A percentile compares a stretch with the other conserved stretches of the same genome.
These are phyloP conservation scores for Camellia lanceoleosa DNA, from an alignment of 148 eudicot species.

Conservation along the genomic window DNA sequence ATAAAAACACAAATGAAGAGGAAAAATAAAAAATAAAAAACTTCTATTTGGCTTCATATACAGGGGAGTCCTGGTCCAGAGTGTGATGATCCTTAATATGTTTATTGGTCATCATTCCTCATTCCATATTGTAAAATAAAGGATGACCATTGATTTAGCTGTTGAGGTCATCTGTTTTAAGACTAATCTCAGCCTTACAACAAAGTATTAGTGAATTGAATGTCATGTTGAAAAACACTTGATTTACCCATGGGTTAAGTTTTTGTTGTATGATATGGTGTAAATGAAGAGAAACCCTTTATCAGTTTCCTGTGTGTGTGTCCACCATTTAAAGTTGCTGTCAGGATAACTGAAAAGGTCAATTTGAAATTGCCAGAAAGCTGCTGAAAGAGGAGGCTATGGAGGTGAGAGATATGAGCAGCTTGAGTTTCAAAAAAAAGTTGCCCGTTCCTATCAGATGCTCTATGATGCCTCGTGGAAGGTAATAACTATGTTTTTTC, in stretches of 20 bases:
- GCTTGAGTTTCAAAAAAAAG: conserved; percentile 87
- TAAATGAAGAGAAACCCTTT: neutral
- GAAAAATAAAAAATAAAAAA: neutral
- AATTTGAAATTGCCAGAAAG: conserved; percentile 51
- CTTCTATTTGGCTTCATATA: neutral
- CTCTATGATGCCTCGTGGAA: conserved; percentile 81
- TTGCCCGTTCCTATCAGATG: conserved; percentile 53
- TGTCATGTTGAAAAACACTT: neutral
- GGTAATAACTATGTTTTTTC: conserved; percentile 31
- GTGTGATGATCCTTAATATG: neutral
- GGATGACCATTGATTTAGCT: neutral
- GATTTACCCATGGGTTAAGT: neutral
- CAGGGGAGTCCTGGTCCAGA: neutral
- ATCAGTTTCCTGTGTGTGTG: neutral
- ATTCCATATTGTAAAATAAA: neutral
- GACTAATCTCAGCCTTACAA: neutral
- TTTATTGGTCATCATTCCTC: neutral
- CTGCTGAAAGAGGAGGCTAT: conserved; percentile 97
- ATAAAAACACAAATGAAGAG: neutral
- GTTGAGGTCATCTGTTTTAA: neutral
- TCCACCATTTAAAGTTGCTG: neutral
- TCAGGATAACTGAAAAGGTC: conserved; percentile 5
- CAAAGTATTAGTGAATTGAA: neutral
- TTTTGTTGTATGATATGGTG: neutral
- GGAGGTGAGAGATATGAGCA: conserved; percentile 92